A percentile compares a stretch with the other conserved stretches of the same genome.
Conservation (phyloP, 352 stramenopile genomes). For the Peronospora farinosa region DNA sequence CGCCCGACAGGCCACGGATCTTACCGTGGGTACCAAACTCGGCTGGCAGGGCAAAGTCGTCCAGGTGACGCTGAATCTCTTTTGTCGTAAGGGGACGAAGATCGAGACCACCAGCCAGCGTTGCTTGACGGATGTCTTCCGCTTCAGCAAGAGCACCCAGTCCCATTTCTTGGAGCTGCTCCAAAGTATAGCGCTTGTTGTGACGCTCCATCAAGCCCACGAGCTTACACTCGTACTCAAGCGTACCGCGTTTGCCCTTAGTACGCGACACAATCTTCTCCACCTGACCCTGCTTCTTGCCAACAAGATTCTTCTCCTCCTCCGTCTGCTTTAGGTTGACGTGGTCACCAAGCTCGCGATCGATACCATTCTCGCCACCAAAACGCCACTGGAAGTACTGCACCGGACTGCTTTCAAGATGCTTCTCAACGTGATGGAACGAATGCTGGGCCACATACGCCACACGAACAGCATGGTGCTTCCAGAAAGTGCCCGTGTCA, state of each 20-base stretch:
- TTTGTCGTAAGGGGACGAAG: slow-evolving; percentile 58
- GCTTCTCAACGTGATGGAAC: slow-evolving; percentile 95
- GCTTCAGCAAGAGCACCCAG: slow-evolving; percentile 55
- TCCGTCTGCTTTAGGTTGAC: slow-evolving; percentile 90
- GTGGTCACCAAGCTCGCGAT: slow-evolving; percentile 83
- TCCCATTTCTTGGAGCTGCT: slow-evolving; percentile 65
- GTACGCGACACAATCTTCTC: slow-evolving; percentile 90
- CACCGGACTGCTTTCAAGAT: slow-evolving; percentile 92
- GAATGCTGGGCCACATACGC: slow-evolving; percentile 96
- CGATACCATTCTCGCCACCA: slow-evolving; percentile 91
- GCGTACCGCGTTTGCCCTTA: slow-evolving; percentile 58
- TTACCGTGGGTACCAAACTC: slow-evolving; percentile 80
- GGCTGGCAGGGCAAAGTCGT: slow-evolving; percentile 62
- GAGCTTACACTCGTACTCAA: slow-evolving; percentile 89
- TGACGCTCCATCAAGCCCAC: slow-evolving; percentile 63
- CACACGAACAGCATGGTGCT: slow-evolving; percentile 89
- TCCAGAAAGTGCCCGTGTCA: slow-evolving; percentile 70
- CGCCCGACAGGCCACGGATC: slow-evolving; percentile 68
- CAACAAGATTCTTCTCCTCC: slow-evolving; percentile 87
- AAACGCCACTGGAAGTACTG: slow-evolving; percentile 98
- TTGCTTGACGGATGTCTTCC: slow-evolving; percentile 61
- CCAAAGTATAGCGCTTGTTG: slow-evolving; percentile 64
- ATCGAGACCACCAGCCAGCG: slow-evolving; percentile 46
- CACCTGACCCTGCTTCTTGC: slow-evolving; percentile 88
- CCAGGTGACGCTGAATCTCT: slow-evolving; percentile 67